These are phyloP conservation scores for Evansstolkia leycettana DNA, from an alignment of 495 filamentous ascomycete species.

Conservation along the genomic window DNA sequence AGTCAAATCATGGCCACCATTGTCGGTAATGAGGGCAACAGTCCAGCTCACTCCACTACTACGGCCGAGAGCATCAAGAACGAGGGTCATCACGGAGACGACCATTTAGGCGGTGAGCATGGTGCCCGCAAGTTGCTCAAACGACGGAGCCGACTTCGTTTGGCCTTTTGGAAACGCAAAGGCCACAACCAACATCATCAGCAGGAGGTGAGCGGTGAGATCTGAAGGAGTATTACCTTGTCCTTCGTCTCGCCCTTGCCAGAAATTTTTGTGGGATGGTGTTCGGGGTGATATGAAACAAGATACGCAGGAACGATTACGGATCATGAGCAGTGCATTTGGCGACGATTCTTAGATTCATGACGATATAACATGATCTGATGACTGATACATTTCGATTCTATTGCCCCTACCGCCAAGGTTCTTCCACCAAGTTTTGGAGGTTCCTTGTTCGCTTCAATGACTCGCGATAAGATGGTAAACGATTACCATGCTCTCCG, in stretches of 20 bases:
- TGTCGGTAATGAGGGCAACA: conserved; percentile 14
- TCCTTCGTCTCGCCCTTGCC: background rate
- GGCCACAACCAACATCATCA: conserved; percentile 18
- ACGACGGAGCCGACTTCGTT: conserved; percentile 28
- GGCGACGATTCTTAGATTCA: conserved; percentile 17
- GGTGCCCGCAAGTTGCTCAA: conserved; percentile 19
- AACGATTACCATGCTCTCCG: no score
- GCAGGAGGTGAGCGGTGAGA: conserved; percentile 26
- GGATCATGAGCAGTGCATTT: conserved; percentile 20
- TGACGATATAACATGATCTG: conserved; percentile 22
- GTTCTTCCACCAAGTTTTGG: no score
- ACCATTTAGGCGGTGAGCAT: conserved; percentile 5
- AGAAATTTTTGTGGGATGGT: no score
- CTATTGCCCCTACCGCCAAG: no score
- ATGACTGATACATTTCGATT: conserved; percentile 4
- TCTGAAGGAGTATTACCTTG: conserved; percentile 9
- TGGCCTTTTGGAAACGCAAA: conserved; percentile 36
- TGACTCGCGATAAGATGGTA: no score
- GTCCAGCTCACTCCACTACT: conserved; percentile 18
- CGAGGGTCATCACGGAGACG: background rate
- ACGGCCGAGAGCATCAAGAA: conserved; percentile 18
- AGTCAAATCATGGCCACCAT: conserved; percentile 12
- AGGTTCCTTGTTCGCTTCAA: no score
- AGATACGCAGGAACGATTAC: conserved; percentile 1
- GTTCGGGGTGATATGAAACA: background rate